Conservation (phyloP, 75 land plant species). For the Picea glauca region DNA sequence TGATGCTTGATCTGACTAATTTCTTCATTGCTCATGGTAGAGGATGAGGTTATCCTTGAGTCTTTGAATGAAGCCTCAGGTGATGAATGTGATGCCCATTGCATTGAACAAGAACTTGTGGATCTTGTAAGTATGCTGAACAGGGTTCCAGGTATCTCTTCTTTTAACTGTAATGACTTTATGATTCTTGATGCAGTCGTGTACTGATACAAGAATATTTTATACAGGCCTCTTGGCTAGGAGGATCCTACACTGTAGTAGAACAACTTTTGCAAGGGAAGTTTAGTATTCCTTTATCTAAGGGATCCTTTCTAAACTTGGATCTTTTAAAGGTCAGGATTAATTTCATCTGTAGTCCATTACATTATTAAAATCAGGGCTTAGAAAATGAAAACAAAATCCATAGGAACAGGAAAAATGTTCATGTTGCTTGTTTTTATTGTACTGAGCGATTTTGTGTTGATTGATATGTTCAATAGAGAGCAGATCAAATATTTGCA, state of each 20-base stretch:
- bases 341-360: neutral
- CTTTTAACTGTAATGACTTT: neutral
- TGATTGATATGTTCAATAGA: conserved; percentile 19
- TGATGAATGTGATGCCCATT: conserved; percentile 14
- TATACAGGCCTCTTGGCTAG: conserved; percentile 45
- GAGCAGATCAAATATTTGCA: conserved; percentile 30
- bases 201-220: neutral
- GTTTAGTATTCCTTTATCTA: conserved; percentile 29
- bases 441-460: neutral
- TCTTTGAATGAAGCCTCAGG: conserved; percentile 24
- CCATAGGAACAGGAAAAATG: neutral
- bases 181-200: neutral
- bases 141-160: neutral
- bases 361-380: neutral
- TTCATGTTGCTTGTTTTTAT: neutral
- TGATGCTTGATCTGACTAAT: neutral
- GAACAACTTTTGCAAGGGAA: conserved; percentile 26
- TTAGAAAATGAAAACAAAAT: neutral
- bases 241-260: conserved; percentile 39
- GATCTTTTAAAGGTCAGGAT: conserved; percentile 43
- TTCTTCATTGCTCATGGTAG: conserved; percentile 10
- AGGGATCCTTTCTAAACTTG: conserved; percentile 28
- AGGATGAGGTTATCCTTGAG: conserved; percentile 30
- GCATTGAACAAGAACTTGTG: conserved; percentile 36
- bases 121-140: conserved; percentile 38